Evolutionary conservation across 129 eudicot genomes (phyloP), one percentile per base, ranked within the genome.

Genomic region (Helichrysum umbraculigerum): DNA sequence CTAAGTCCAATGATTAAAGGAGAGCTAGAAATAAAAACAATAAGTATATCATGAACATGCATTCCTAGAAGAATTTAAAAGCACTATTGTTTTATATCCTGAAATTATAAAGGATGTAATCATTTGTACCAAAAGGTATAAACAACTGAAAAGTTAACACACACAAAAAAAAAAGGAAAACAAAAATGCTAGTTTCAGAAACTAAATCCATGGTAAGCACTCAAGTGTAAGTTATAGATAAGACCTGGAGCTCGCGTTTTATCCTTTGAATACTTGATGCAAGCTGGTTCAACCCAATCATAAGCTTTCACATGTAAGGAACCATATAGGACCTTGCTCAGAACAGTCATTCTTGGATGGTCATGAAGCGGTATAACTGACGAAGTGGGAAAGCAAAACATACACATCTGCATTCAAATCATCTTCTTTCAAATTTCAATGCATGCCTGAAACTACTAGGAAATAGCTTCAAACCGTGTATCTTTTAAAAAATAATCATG

Each of bases 261-360:
- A 70, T 81, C 90, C 44, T 63, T 80, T 75, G 75, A 80, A 44
- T 82, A 77, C 75, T 71, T 75, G 75, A 87, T 73, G 83, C 72
- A 54, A 3, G 93, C 51, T 70, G 98, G 98, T 80, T 93, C 97
- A 76, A 91, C 96, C 98, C 98, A 93, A 72, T 93, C 98, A 87
- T 87, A 90, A 77, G 86, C 98, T 89, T 94, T 94, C 56, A 94
- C 96, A 76, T 94, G 97, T 87, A 94, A 87, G 54, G 98, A 94
- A 35, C 98, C 98, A 83, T 91, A 91, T 12, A 94, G 86, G 69
- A 94, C 80, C 83, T 94, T 94, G 87, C 98, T 91, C 33, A 93
- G 78, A 72, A 93, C 98, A 51, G 98, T 90, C 98, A 90, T 93
- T 80, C 83, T 93, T 76, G 98, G 98, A 86, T 94, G 98, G 68